Evolutionary conservation across 805 yeast genomes (phyloP).

Genomic region (Metschnikowia cerradonensis): DNA sequence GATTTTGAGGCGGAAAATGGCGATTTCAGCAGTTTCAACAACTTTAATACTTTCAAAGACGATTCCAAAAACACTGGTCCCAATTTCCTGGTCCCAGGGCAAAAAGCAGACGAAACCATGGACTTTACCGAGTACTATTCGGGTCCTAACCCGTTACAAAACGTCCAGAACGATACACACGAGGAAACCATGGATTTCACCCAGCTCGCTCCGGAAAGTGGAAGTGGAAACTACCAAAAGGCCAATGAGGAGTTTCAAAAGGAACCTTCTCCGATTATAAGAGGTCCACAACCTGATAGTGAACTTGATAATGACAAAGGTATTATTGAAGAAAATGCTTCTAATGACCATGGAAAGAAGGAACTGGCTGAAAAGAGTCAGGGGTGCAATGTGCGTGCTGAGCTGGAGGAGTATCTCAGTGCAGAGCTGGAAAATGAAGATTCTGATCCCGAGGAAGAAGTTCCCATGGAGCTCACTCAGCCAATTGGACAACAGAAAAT

Average conservation of each 20-base stretch:
- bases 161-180: background rate
- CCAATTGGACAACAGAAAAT: slow-evolving; percentile 7
- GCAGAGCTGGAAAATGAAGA: background rate
- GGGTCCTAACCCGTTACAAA: background rate
- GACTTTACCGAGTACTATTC: slow-evolving; percentile 8
- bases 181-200: slow-evolving; percentile 17
- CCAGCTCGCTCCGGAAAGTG: background rate
- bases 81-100: no score
- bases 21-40: background rate
- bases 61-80: background rate
- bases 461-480: slow-evolving; percentile 25
- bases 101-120: slow-evolving; percentile 6
- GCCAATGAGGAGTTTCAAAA: background rate
- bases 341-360: no score
- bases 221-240: background rate
- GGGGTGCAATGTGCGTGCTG: background rate
- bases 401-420: background rate
- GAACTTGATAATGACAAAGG: background rate
- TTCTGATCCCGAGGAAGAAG: slow-evolving; percentile 8
- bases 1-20: no score
- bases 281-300: no score
- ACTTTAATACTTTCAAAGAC: background rate
- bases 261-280: background rate
- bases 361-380: background rate
- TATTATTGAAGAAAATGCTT: no score